Evolutionary conservation across 768 basidiomycete genomes (phyloP), one percentile per base, ranked within the genome.

Genomic region (Amanita rubescens): DNA sequence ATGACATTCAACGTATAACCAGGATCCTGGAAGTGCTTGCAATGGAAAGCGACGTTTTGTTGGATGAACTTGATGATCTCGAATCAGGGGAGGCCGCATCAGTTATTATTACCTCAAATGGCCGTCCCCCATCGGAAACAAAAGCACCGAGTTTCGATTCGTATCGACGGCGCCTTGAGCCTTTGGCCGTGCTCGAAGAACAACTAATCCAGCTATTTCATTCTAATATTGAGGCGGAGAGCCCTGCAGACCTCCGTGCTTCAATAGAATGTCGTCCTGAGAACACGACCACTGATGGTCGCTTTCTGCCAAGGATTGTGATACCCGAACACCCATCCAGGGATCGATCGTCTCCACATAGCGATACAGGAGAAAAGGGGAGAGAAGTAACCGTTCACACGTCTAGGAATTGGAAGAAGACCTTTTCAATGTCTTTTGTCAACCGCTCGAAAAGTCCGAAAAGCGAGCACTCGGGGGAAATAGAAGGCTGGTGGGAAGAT

Each of bases 401-500:
- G 44, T 78, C 80, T 4, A 75, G 67, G 15, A 82, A 84, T 56
- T 87, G 85, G 86, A 87, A 85, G 68, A 81, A 81, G 63, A 70
- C 78, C 0, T 83, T 87, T 60, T 70, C 77, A 39, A 51, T 51
- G 49, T 37, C 39, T 37, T 72, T 87, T 20, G 78, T 80, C 12
- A 76, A 72, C 52, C 77, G 65, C 61, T 78, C 80, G 39, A 84
- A 80, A 68, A 83, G 81, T 61, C 84, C 84, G 6, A 86, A 85
- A 72, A 82, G 78, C 57, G 76, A 78, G 24, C 79, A 84, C 65
- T 79, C 85, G 25, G 81, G 83, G 50, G 84, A 87, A 68, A 78
- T 88, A 48, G 78, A 79, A 61, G 85, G 85, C 30, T 90, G 87
- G 87, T 88, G 87, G 87, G 87, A 87, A 67, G 87, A 92, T 69